Evolutionary conservation across 2,329 filamentous ascomycete species (phyloP).

Genomic region (Stenocarpella maydis): DNA sequence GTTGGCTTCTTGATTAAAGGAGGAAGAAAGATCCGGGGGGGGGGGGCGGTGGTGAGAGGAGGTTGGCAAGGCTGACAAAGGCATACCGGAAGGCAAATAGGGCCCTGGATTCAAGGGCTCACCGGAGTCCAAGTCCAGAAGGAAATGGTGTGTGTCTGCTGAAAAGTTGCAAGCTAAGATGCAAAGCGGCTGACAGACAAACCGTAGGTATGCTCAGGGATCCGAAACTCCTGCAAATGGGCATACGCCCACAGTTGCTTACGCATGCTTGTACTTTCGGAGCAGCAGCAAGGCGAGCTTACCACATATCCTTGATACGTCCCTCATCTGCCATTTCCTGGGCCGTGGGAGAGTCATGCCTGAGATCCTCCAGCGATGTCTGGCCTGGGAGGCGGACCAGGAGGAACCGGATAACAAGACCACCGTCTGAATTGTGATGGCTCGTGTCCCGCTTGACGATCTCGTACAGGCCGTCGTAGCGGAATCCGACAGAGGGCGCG

Average conservation of each 20-base stretch:
- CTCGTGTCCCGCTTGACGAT: constrained; percentile 32
- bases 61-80: neutral
- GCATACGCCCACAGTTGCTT: neutral
- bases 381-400: constrained; percentile 38
- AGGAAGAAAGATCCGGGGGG: neutral
- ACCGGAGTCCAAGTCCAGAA: too few species aligned
- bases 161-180: neutral
- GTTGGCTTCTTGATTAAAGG: neutral
- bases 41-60: too few species aligned
- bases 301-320: constrained; percentile 32
- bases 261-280: neutral
- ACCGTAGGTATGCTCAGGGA: neutral
- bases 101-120: neutral
- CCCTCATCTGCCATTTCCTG: constrained; percentile 35
- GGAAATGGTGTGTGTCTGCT: too few species aligned
- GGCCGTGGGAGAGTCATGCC: constrained; percentile 25
- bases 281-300: neutral
- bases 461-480: constrained; percentile 49
- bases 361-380: constrained; percentile 35
- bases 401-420: constrained; percentile 38
- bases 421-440: constrained; percentile 39
- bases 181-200: neutral
- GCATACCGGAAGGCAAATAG: neutral
- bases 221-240: neutral
- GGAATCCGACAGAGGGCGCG: constrained; percentile 42